These are phyloP conservation scores for Wickerhamomyces bisporus DNA, from an alignment of 805 yeast genomes.

Conservation along the genomic window DNA sequence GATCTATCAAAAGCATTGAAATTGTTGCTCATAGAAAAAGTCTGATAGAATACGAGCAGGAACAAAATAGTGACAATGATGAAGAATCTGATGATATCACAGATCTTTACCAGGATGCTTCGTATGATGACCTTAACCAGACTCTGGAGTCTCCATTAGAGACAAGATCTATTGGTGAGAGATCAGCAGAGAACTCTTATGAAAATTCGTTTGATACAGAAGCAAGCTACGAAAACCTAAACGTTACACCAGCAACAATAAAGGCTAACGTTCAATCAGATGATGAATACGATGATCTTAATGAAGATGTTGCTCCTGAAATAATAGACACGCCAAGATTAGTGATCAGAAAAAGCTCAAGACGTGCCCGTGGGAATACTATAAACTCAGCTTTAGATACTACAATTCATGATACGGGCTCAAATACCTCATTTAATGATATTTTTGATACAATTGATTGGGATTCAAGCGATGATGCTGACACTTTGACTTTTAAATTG, in stretches of 20 bases:
- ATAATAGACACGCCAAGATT: conserved; percentile 6
- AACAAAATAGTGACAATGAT: conserved; percentile 22
- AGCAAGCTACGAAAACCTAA: conserved; percentile 4
- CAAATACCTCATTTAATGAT: conserved; percentile 45
- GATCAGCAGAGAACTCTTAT: too few species aligned
- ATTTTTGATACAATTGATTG: conserved; percentile 75
- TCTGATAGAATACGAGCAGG: conserved; percentile 16
- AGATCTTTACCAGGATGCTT: conserved; percentile 16
- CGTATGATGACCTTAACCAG: conserved; percentile 2
- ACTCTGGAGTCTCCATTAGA: background rate
- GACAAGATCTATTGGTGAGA: too few species aligned
- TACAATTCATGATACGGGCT: conserved; percentile 12
- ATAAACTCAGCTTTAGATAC: conserved; percentile 30
- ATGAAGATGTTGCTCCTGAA: conserved; percentile 3
- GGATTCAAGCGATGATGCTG: conserved; percentile 63
- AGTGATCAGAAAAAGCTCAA: conserved; percentile 1
- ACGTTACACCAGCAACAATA: conserved; percentile 14
- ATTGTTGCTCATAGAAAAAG: conserved; percentile 29
- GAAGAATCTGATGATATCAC: conserved; percentile 26
- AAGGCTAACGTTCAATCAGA: conserved; percentile 12
- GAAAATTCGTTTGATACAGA: conserved; percentile 15
- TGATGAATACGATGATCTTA: conserved; percentile 17
- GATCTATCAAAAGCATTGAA: conserved; percentile 23
- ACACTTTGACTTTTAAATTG: conserved; percentile 51
- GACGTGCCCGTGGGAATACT: conserved; percentile 22